phyloP scores from a whole-genome alignment of 208 protist genomes.

The Novymonas esmeraldas region DNA sequence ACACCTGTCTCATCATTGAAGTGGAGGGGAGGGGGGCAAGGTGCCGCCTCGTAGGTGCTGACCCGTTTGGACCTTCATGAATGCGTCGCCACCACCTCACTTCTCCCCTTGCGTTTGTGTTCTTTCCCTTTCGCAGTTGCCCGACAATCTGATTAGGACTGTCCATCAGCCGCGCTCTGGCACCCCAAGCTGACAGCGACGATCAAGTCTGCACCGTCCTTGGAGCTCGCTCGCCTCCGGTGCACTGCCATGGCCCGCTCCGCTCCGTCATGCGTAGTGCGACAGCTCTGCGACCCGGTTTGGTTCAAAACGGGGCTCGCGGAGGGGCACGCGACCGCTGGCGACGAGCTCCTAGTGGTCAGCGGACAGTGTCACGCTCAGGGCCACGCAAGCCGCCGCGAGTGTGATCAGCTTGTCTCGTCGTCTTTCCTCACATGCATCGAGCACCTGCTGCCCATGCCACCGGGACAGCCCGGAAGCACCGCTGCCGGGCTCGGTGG shows the following conservation, averaged over 20 bases:
- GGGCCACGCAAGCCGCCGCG: constrained; percentile 27
- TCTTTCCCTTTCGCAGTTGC: constrained; percentile 3
- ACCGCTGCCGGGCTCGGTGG: constrained; percentile 38
- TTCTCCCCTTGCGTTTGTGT: constrained; percentile 12
- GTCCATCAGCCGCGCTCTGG: not conserved
- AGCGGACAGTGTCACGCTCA: constrained; percentile 11
- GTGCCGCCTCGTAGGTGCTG: too few species aligned
- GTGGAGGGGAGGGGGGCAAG: too few species aligned
- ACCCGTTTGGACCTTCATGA: too few species aligned
- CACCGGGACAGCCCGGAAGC: not conserved
- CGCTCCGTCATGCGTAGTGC: constrained; percentile 1
- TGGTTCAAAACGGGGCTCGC: constrained; percentile 24
- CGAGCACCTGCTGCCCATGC: constrained; percentile 30
- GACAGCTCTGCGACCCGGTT: constrained; percentile 18
- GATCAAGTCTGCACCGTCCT: not conserved
- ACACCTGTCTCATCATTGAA: too few species aligned
- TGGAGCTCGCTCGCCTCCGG: not conserved
- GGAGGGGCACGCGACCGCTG: not conserved
- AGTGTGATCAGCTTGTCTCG: constrained; percentile 45
- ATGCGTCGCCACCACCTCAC: constrained; percentile 3
- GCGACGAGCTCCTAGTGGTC: constrained; percentile 8
- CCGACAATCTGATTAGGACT: not conserved
- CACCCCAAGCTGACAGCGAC: not conserved
- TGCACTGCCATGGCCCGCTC: constrained; percentile 6
- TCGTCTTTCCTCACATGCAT: constrained; percentile 45